Base-by-base conservation (phyloP, 257 asterid species). In the Osmanthus fragrans region DNA sequence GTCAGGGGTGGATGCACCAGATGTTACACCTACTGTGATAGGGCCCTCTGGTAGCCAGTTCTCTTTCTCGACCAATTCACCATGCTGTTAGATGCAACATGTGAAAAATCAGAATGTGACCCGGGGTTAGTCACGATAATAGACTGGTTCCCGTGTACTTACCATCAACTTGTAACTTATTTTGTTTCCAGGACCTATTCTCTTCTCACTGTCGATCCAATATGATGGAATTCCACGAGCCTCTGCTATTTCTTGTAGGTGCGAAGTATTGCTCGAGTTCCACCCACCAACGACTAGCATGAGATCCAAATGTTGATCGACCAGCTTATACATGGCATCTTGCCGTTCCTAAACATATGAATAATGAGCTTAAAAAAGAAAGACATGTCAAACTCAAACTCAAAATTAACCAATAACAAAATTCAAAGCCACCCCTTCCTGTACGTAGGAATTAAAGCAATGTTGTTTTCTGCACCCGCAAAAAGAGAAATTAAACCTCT, bases 231-330 rank as follows among this genome's bases (percentile, higher is more conserved):
- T 96, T 76, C 90, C 97, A 37, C 90, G 96, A 40, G 84, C 91
- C 90, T 96, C 99, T 8, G 97, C 90, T 63, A 96, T 96, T 87
- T 96, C 99, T 85, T 92, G 99, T 69, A 96, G 89, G 81, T 93
- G 99, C 3, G 99, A 93, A 65, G 99, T 93, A 92, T 96, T 96
- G 86, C 99, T 96, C 23, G 99, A 93, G 97, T 96, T 94, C 98
- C 97, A 96, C n/a, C 99, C 99, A 13, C 99, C 99, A 78, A 96
- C 83, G 23, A 96, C 99, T 76, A 96, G 90, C 79, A 96, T 92
- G 33, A 96, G 97, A 88, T 96, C 99, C n/a, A 91, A 15, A 74
- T 88, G 75, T 71, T 93, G 76, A 2, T 93, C 96, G 4, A 96
- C 97, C 87, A 96, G 88, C 84, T 96, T 92, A 81, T 90, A 96